Percentiles rank a stretch among this genome's conserved stretches.
Evolutionary conservation across 768 basidiomycete genomes (phyloP).

Genomic region (Psilocybe tampanensis): DNA sequence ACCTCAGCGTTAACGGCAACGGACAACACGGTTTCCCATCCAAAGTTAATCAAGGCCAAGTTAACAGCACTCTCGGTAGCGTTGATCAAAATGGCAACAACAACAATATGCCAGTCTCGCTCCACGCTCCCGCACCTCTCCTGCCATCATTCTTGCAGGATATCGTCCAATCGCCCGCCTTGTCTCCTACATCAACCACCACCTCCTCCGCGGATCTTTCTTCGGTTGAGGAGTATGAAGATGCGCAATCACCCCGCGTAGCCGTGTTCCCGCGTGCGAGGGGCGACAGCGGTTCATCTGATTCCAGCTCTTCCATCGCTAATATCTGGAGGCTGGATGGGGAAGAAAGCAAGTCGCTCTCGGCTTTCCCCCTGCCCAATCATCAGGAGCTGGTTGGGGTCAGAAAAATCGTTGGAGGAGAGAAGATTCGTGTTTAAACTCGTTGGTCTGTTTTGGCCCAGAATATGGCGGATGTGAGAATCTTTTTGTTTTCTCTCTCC

Average conservation of each 20-base stretch:
- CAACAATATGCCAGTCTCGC: slow-evolving; percentile 18
- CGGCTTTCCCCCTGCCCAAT: slow-evolving; percentile 48
- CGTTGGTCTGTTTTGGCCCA: neutral
- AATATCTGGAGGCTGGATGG: slow-evolving; percentile 79
- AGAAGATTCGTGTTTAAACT: slow-evolving; percentile 29
- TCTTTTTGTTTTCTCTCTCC: neutral
- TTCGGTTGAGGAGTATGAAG: slow-evolving; percentile 62
- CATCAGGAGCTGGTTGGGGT: slow-evolving; percentile 33
- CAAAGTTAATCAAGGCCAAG: neutral
- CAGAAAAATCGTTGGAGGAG: slow-evolving; percentile 37
- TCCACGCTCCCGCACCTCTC: slow-evolving; percentile 51
- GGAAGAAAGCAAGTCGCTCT: slow-evolving; percentile 63
- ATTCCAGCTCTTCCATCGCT: slow-evolving; percentile 28
- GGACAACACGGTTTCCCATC: neutral
- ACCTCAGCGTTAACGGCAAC: neutral
- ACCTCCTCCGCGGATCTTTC: slow-evolving; percentile 69
- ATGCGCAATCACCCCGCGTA: slow-evolving; percentile 28
- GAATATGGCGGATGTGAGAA: neutral
- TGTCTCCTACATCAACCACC: slow-evolving; percentile 56
- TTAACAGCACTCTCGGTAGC: slow-evolving; percentile 5
- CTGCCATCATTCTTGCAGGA: slow-evolving; percentile 82
- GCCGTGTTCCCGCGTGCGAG: slow-evolving; percentile 28
- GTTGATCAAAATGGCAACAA: too few species aligned
- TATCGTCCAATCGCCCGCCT: slow-evolving; percentile 67
- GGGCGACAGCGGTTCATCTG: slow-evolving; percentile 27